Conservation (phyloP, 2,329 filamentous ascomycete genomes). For the Elsinoe arachidis region DNA sequence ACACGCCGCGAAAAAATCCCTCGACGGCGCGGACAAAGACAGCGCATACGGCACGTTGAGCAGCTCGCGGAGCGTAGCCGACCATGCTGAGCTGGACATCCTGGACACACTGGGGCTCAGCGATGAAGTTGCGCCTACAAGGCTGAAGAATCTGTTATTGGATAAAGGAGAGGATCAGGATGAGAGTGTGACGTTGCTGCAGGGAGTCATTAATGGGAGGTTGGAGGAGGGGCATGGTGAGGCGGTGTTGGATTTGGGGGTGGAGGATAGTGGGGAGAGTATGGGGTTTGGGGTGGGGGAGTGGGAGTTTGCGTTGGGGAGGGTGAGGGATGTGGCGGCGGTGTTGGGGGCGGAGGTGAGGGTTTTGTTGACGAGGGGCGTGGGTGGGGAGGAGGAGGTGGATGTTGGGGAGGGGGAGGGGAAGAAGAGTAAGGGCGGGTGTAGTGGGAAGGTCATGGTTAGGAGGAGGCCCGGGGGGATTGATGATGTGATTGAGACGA, state of each 20-base stretch:
- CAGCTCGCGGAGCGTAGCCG: constrained; percentile 37
- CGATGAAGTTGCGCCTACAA: constrained; percentile 59
- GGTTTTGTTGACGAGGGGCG: constrained; percentile 80
- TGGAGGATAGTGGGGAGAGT: constrained; percentile 79
- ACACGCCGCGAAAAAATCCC: constrained; percentile 23
- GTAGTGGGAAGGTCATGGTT: constrained; percentile 76
- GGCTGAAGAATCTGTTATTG: constrained; percentile 69
- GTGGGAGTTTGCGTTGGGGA: constrained; percentile 63
- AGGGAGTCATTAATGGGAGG: constrained; percentile 56
- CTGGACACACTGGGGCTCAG: constrained; percentile 68
- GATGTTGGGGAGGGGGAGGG: constrained; percentile 41
- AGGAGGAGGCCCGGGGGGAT: constrained; percentile 63
- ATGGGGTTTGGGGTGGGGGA: constrained; percentile 68
- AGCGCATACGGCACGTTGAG: constrained; percentile 25
- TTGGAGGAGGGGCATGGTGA: constrained; percentile 81
- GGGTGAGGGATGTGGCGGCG: constrained; percentile 58
- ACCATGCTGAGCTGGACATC: constrained; percentile 84
- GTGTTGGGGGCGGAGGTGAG: constrained; percentile 64
- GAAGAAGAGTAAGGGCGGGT: constrained; percentile 60
- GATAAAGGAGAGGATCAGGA: constrained; percentile 47
- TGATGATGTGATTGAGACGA: constrained; percentile 87
- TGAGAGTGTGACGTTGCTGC: constrained; percentile 54
- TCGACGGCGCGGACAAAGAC: constrained; percentile 37
- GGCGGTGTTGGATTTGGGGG: constrained; percentile 81
- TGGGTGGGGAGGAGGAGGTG: constrained; percentile 68